Evolutionary conservation across 768 basidiomycete species (phyloP).

Genomic region (Pholiota microspora): DNA sequence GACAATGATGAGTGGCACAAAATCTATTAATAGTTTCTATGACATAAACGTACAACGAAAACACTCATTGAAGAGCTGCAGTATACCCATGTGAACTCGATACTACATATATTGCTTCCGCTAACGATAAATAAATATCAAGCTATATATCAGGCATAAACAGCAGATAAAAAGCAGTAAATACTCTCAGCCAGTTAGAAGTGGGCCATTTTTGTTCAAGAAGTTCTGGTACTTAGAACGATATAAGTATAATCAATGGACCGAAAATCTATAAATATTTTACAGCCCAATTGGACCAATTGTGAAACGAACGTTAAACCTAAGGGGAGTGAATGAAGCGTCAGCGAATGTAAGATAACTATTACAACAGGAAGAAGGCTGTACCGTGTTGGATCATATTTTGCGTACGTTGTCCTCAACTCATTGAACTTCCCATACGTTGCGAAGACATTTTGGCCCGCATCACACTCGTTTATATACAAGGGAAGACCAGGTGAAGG

Average conservation of each 20-base stretch:
- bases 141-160: background rate
- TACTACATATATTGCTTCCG: background rate
- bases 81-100: background rate
- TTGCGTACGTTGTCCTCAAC: slow-evolving; percentile 35
- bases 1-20: background rate
- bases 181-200: too few species aligned
- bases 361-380: background rate
- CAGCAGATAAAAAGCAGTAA: background rate
- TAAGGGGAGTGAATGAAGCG: slow-evolving; percentile 9
- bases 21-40: background rate
- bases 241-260: too few species aligned
- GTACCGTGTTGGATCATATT: slow-evolving; percentile 43
- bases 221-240: too few species aligned
- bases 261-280: slow-evolving; percentile 14
- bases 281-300: slow-evolving; percentile 32
- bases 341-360: background rate
- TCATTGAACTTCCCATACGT: slow-evolving; percentile 38
- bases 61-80: too few species aligned
- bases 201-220: too few species aligned
- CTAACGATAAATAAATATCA: background rate
- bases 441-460: slow-evolving; percentile 33
- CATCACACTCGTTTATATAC: slow-evolving; percentile 40
- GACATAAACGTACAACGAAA: too few species aligned
- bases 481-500: slow-evolving; percentile 36
- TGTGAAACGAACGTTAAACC: slow-evolving; percentile 33